Evolutionary conservation across 176 grass and related monocot species (phyloP), one percentile per base, ranked within the genome.

Genomic region (Phoenix dactylifera): DNA sequence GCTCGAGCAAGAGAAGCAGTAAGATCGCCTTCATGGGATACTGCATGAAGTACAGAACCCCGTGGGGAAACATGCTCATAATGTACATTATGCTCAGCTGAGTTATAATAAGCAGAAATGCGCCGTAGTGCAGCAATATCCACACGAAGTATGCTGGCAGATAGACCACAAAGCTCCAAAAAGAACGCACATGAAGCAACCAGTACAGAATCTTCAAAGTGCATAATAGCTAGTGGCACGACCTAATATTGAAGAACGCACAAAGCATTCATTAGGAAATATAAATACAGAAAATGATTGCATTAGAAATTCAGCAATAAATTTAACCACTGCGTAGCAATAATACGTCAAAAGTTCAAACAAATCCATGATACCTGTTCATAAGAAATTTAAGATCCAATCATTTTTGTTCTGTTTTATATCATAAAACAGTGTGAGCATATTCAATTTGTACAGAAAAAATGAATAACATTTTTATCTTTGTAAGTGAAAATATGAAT

Each of bases 121-220:
- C 83, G 78, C 63, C 65, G 76, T 67, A 96, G 69, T 72, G 78
- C 92, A 80, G 76, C 76, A 79, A 90, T 90, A 82, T 96, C 92
- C 52, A 96, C 84, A 71, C 81, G 72, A 85, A 96, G 86, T 78
- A 90, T 85, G 65, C 84, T 87, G 61, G 85, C 76, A 68, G 72
- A 96, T n/a, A 88, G 67, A 57, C 92, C 92, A 85, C 87, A 96
- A n/a, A 96, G 83, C 83, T 96, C 92, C 65, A 90, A 85, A 54
- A 96, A 67, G 62, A 90, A 82, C 16, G 53, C 74, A 72, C 92
- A 90, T 4, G 92, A 90, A 74, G 92, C 78, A 59, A 88, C 83
- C 65, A 90, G 66, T 52, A 82, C 81, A 32, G 78, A 77, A 71
- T 97, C 92, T 65, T 85, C 72, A 77, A 87, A 91, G 69, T 84